Evolutionary conservation across 2,329 filamentous ascomycete species (phyloP), one percentile per base, ranked within the genome.

Genomic region (Dothideomycetes sp.): DNA sequence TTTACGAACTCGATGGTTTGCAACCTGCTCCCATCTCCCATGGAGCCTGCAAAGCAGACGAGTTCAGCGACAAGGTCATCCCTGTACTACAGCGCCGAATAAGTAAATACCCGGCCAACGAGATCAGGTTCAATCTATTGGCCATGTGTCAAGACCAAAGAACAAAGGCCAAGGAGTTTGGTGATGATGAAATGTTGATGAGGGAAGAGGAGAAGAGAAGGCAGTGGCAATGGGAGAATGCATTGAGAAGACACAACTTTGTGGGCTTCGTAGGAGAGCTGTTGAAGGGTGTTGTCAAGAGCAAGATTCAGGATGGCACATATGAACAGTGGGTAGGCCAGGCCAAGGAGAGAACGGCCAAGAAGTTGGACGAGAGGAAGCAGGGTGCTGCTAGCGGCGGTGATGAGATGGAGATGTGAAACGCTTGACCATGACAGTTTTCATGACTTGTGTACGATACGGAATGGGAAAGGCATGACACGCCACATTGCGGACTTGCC

Each of bases 101-200:
- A 50, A 80, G 74, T 44, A 73, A 89, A 41, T 96, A 98, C 61
- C 87, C 87, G 12, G 68, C 77, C 14, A 74, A 78, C 1, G 91
- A 98, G 70, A 95, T 96, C 46, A 75, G 87, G 33, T 98, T 98
- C 69, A 98, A 98, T 61, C 70, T 98, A 39, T 75, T 98, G 58
- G 91, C 89, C 33, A 88, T 94, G 73, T 84, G 89, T 50, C 72
- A 81, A 47, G 91, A 98, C 64, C 67, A 88, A 56, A 73, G 91
- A 32, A 68, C 83, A 34, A 70, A 77, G 36, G 89, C 89, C 22
- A 70, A 73, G 42, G 84, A 93, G 59, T 76, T 91, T 47, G 88
- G 88, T 34, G 91, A 98, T 62, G 58, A 65, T 32, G 88, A 94
- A 56, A 68, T 79, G 60, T 62, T 96, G 49, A 77, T 77, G 48